Evolutionary conservation across 2,329 filamentous ascomycete genomes (phyloP), one percentile per base, ranked within the genome.

Genomic region (Acephala macrosclerotiorum): DNA sequence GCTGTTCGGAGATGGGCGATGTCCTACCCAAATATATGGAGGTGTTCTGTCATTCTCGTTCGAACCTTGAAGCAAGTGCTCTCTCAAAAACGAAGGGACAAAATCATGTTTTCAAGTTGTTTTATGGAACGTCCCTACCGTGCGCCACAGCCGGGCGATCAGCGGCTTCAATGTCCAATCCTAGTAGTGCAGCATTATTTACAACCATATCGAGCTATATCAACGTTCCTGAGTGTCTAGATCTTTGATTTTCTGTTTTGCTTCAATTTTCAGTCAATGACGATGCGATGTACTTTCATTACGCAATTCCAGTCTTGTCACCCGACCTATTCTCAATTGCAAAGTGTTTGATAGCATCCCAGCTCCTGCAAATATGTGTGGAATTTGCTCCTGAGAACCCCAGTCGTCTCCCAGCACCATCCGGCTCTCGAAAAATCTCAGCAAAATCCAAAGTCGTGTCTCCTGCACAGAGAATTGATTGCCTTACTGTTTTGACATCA

Each of bases 401-500:
- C 51, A 69, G 61, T 26, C 64, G 58, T 5, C 56, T 57, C 25
- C 69, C 67, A n/a, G 61, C 68, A 36, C 73, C 73, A 66, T 74
- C 68, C 14, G 63, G 56, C 40, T 68, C 68, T 45, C 66, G 68
- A 14, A 66, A 63, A 47, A 71, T 58, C 26, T 65, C 68, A 18
- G 73, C 73, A 65, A 72, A 73, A 56, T 75, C 74, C 5, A 76
- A 66, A 0, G 74, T 75, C 0, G 74, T 76, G 57, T 76, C 74
- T 33, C 74, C 74, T 0, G 73, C 71, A 59, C 74, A 76, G 11
- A 75, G 63, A 25, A 75, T 67, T 2, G 68, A 66, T 63, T 75
- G 74, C 38, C 74, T 64, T 5, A 75, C 70, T 72, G 38, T 38
- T 12, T 11, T 22, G 33, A 9, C 25, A n/a, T 58, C 29, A 66